Base-by-base conservation (phyloP, 1,284 basidiomycete genomes). In the Fistulinella cinereoalba region DNA sequence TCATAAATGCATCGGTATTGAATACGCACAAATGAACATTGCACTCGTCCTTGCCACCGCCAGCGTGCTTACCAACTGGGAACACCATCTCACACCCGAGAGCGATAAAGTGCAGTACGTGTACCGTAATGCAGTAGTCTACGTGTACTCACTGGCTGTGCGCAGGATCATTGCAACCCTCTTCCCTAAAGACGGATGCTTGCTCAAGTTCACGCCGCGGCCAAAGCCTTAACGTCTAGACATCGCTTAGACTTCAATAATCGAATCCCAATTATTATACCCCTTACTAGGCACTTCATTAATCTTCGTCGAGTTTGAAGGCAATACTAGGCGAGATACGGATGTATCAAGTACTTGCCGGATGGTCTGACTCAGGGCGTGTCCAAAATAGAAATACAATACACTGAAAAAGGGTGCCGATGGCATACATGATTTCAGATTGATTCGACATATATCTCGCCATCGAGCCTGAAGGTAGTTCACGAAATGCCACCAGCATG, bases 21-120 rank as follows among this genome's bases (percentile, higher is more conserved):
- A 97, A 68, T 98, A 99, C 66, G 93, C 94, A 33, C 80, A 80
- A 57, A 87, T 94, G 83, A 96, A 97, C 70, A 91, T 98, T 46
- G 87, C 81, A 1, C 77, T 95, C 19, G 85, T 89, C 4, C 75
- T 98, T 23, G 93, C 88, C 7, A 85, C 84, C n/a, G 95, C 95
- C 0, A 80, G 81, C 41, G 79, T 85, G 40, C 72, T 87, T 62
- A 82, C 95, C 75, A 77, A 97, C 67, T 97, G 89, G 82, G 83
- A 95, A 56, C 96, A 99, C 68, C 80, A 89, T 53, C 50, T 80
- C 24, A 99, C 97, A 3, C 77, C 81, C 1, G 66, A 81, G 52
- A 92, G 88, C 56, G 79, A 92, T 28, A 80, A 94, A 71, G 83
- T 97, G 54, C 79, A 90, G 86, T 90, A 64, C 64, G 87, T 83